Base-by-base conservation (phyloP, 1,284 basidiomycete species). In the Anthracocystis panici-leucophaei region DNA sequence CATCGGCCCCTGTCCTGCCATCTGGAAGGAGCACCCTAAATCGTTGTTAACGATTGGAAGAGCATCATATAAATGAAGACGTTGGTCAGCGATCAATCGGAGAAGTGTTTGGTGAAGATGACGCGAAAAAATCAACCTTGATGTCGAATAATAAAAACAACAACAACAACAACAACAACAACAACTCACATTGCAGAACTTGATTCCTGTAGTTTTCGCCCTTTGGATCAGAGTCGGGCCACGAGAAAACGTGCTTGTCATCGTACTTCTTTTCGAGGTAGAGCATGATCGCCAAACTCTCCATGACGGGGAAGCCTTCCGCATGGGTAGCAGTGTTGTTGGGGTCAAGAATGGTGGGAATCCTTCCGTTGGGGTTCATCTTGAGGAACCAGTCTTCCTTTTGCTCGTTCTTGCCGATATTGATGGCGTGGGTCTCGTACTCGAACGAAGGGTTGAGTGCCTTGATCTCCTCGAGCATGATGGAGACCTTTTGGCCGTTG, bases 401-500 rank as follows among this genome's bases (percentile, higher is more conserved):
- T 46, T 80, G 79, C 41, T 70, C 50, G 46, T 76, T 94, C 85
- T 98, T 98, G 44, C 90, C 88, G 80, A 97, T 93, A 35, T 99
- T 86, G 63, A 95, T 90, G 0, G 90, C 90, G 78, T 93, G 92
- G 25, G 60, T 65, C 41, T 80, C 78, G 66, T 75, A 79, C 44
- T 69, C 54, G 55, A 81, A 78, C 12, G 55, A 56, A 9, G 62
- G 65, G 64, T 81, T 75, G 56, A 81, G 70, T 25, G 65, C 79
- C 49, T 78, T 74, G 18, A 99, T 86, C 2, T 89, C 88, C 84
- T 99, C 97, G 63, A 98, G 88, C 3, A 93, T 94, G 84, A 97
- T 97, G 86, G 99, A 99, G 86, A 96, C 92, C 8, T 90, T 91
- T 86, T 99, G 99, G 95, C 97, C 99, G 57, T 85, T 84, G 0